Evolutionary conservation across 192 early-diverging fungal genomes (phyloP), one percentile per base, ranked within the genome.

Genomic region (Kappamyces sp.): DNA sequence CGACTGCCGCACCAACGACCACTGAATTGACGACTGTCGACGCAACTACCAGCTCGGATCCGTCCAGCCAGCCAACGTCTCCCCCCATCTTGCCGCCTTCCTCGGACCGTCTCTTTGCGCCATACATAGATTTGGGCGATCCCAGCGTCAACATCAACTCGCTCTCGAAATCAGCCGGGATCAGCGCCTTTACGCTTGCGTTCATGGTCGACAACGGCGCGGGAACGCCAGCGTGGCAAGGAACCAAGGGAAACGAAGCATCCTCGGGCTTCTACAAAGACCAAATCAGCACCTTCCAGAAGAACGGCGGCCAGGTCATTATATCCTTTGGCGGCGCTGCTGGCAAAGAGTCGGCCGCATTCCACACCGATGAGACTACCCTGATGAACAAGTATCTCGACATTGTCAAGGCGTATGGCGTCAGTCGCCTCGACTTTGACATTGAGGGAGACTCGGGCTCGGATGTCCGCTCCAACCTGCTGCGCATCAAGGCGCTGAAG

Each of bases 321-420:
- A 49, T 75, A 30, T 63, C 60, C 1, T 75, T 75, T 45, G 73
- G 73, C 4, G 73, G 73, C 31, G 67, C 60, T 0, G 59, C 39
- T 57, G 67, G 22, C 22, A 22, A 22, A 30, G 68, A 70, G 43
- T 65, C 70, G n/a, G 65, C 59, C 4, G 31, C 63, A 7, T 34
- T 40, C 43, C 47, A 61, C 43, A 70, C 51, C 6, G 41, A 54
- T 37, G 62, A 53, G 11, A 51, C 43, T 1, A 30, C 15, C 2
- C 59, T 74, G 0, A 45, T 54, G 12, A 49, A 47, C 37, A 68
- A 47, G 49, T 75, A 75, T 47, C 47, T 66, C 34, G 9, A 39
- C 0, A 66, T 69, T 4, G 59, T 75, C 41, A 42, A 71, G 37
- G 40, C 48, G 9, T 75, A 71, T 62, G 35, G 31, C 14, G 61